Conservation (phyloP, 106 monocot genomes). For the Ottelia alismoides region DNA sequence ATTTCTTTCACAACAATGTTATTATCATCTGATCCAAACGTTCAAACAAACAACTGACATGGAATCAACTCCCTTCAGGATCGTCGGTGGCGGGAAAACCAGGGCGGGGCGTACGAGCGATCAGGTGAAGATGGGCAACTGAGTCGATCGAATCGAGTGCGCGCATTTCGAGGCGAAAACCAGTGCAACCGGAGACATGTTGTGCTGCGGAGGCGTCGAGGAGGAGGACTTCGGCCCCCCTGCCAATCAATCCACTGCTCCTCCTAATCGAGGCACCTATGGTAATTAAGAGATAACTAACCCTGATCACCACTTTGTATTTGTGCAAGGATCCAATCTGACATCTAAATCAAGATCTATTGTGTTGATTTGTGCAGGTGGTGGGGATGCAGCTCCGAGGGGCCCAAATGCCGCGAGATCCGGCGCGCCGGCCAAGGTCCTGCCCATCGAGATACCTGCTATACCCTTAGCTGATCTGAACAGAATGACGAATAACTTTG, state of each 20-base stretch:
- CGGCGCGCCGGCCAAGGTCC: slow-evolving; percentile 33
- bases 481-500: slow-evolving; percentile 47
- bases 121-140: too few relatives aligned
- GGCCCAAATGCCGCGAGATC: slow-evolving; percentile 20
- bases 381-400: slow-evolving; percentile 35
- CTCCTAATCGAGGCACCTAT: neutral
- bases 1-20: too few relatives aligned
- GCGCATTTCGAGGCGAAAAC: too few relatives aligned
- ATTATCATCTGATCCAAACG: too few relatives aligned
- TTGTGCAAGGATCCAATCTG: too few relatives aligned
- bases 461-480: slow-evolving; percentile 56
- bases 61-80: too few relatives aligned
- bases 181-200: slow-evolving; percentile 1
- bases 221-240: slow-evolving; percentile 7
- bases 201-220: slow-evolving; percentile 11
- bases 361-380: slow-evolving; percentile 12
- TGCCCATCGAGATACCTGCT: slow-evolving; percentile 72
- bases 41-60: too few relatives aligned
- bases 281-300: neutral
- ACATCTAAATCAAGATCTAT: neutral
- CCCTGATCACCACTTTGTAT: neutral
- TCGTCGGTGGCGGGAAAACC: too few relatives aligned
- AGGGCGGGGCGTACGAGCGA: too few relatives aligned
- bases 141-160: too few relatives aligned
- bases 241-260: slow-evolving; percentile 5